These are phyloP conservation scores for Dendrobium catenatum DNA, from an alignment of 106 monocot species.

Conservation along the genomic window DNA sequence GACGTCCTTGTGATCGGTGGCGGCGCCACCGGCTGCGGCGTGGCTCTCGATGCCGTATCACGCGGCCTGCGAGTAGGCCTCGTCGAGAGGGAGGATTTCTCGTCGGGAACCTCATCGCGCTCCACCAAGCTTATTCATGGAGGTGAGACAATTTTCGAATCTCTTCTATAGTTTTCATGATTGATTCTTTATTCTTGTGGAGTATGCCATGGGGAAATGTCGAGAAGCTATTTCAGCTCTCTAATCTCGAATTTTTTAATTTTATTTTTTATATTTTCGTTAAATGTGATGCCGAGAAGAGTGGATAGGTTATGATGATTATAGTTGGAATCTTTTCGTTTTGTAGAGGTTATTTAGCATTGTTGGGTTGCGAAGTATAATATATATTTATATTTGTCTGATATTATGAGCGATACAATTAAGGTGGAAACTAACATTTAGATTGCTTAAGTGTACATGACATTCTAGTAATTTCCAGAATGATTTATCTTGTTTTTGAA, in stretches of 20 bases:
- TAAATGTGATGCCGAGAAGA: background rate
- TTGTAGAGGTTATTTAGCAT: background rate
- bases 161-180: background rate
- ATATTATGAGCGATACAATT: too few relatives aligned
- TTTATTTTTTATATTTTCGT: background rate
- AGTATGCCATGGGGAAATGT: too few relatives aligned
- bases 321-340: background rate
- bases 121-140: slow-evolving; percentile 98
- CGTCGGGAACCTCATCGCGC: slow-evolving; percentile 89
- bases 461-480: too few relatives aligned
- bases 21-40: slow-evolving; percentile 91
- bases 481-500: too few relatives aligned
- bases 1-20: slow-evolving; percentile 90
- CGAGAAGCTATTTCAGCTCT: too few relatives aligned
- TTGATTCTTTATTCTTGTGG: background rate
- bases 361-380: background rate
- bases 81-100: slow-evolving; percentile 96
- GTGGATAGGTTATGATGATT: background rate
- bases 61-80: slow-evolving; percentile 85
- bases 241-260: background rate
- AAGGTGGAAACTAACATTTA: too few relatives aligned
- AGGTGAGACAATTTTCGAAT: slow-evolving; percentile 31
- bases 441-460: too few relatives aligned
- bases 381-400: background rate
- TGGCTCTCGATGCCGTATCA: slow-evolving; percentile 78